Base-by-base conservation (phyloP, 1,139 yeast genomes). In the Pichia inconspicua region DNA sequence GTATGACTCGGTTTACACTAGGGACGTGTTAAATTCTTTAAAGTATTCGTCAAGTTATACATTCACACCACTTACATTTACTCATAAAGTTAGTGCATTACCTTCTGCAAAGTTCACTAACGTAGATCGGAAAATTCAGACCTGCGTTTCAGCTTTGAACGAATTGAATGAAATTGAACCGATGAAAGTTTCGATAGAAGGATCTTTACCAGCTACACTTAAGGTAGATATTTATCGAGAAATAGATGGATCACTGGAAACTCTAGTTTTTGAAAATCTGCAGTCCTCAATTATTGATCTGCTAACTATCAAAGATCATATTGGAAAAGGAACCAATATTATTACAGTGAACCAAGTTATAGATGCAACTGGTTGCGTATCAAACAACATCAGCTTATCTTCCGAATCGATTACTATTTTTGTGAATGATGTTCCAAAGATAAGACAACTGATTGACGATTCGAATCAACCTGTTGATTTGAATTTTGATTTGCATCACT, bases 301-400 rank as follows among this genome's bases (percentile, higher is more conserved):
- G 3, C 47, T 54, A 9, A 55, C 56, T 5, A 34, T 65, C 4
- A 65, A 64, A 44, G 58, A 62, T 34, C 42, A 50, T 15, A 38
- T 64, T 36, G 57, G 60, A 1, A 64, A 72, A 30, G 83, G 82
- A 1, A 72, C 73, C 22, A 90, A 87, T 60, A 62, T 74, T 8
- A 69, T 90, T 3, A 69, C 77, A 0, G 68, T 90, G 34, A 71
- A 71, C 19, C 74, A 74, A 48, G 71, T 90, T 8, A 60, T 65
- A 4, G 97, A 90, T 65, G 74, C 74, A 1, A 81, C 81, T 58
- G 95, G 92, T 0, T 92, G 98, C 64, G 53, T 63, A 2, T 71
- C 64, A 6, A 66, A 68, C n/a, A 48, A 39, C 10, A 66, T 75
- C 44, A 58, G 65, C 5, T 34, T 58, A 60, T 62, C 44, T 57